A percentile compares a stretch with the other conserved stretches of the same genome.
phyloP scores from a whole-genome alignment of 2,329 filamentous ascomycete species.

The Aspergillus brunneoviolaceus region DNA sequence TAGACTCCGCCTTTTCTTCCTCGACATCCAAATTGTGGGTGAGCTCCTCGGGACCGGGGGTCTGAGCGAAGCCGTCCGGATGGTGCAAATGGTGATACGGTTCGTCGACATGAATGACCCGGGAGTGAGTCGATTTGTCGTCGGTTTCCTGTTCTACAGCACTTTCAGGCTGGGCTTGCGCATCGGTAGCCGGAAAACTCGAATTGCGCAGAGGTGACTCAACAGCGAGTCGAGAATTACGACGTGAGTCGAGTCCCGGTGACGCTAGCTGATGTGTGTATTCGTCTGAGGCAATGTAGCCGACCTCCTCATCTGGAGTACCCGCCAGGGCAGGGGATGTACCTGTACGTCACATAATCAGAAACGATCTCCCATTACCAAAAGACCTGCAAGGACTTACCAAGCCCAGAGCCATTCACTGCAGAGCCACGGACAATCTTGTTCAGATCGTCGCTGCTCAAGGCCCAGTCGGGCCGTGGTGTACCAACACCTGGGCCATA shows the following conservation, averaged over 20 bases:
- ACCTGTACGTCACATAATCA: slow-evolving; percentile 51
- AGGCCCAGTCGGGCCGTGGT: slow-evolving; percentile 70
- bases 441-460: slow-evolving; percentile 88
- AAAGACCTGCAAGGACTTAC: slow-evolving; percentile 40
- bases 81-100: slow-evolving; percentile 48
- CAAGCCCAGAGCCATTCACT: slow-evolving; percentile 50
- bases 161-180: slow-evolving; percentile 28
- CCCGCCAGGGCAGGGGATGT: slow-evolving; percentile 62
- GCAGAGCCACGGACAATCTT: slow-evolving; percentile 77
- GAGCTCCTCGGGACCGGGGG: slow-evolving; percentile 52
- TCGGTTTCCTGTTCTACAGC: slow-evolving; percentile 2
- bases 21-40: slow-evolving; percentile 45
- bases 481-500: slow-evolving; percentile 60
- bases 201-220: slow-evolving; percentile 55
- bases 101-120: slow-evolving; percentile 75
- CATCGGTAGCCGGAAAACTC: slow-evolving; percentile 51
- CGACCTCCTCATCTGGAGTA: slow-evolving; percentile 87
- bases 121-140: slow-evolving; percentile 21
- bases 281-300: slow-evolving; percentile 82
- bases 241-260: slow-evolving; percentile 51
- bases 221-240: slow-evolving; percentile 45
- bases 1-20: slow-evolving; percentile 68
- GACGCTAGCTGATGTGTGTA: slow-evolving; percentile 74
- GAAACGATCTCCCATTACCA: neutral
- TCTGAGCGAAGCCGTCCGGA: slow-evolving; percentile 51